Evolutionary conservation across 345 rosid species (phyloP), one percentile per base, ranked within the genome.

Genomic region (Salix dunnii): DNA sequence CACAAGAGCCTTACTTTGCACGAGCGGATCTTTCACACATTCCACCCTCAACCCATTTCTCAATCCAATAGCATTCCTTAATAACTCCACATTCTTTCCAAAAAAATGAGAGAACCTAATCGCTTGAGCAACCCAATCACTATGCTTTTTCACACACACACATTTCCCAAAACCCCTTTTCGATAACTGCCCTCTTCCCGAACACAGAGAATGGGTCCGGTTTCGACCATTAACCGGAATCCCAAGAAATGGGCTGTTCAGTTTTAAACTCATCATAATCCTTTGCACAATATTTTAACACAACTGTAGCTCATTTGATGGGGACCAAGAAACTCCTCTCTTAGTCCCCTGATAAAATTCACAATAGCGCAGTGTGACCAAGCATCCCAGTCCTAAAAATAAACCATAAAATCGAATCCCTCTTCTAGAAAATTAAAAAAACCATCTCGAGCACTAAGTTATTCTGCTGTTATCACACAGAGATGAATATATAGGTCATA

Each of bases 41-140:
- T 90, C 91, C 3, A 81, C 89, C 6, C 88, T 84, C 75, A 76
- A 73, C 75, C 89, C 90, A 73, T 84, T 86, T 78, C 91, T 91
- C 7, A 89, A 80, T 23, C 91, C 88, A 42, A 92, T 83, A 17
- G 89, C 88, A 76, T 88, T 89, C 85, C 93, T 88, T 53, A 86
- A 51, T 42, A 90, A 69, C 74, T 88, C 89, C 20, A 90, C 90
- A 83, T 91, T 90, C 81, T 86, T 72, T 61, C 94, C 92, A 80
- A 81, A 91, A 79, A 92, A 86, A 75, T 85, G 76, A 0, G 98
- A 93, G 82, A 93, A 87, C 79, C 83, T 84, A 43, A 73, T 75
- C 0, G 88, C 99, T 79, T 84, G 84, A 14, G 87, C 83, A 31
- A 86, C 76, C 98, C 98, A 92, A 76, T 87, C 92, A 75, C 86